Conservation (phyloP, 2,329 filamentous ascomycete genomes). For the Fusarium buharicum region DNA sequence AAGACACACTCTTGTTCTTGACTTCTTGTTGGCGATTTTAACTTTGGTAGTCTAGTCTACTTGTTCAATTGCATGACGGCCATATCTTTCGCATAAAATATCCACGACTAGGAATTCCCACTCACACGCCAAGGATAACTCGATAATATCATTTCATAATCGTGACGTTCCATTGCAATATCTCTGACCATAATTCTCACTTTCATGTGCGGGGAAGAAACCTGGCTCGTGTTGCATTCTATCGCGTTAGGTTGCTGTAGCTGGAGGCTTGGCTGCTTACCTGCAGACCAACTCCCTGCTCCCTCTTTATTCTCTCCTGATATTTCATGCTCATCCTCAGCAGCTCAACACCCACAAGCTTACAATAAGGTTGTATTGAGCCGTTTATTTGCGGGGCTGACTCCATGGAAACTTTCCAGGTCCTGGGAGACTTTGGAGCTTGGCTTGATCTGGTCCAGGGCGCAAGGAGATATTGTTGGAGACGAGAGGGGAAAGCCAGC, state of each 20-base stretch:
- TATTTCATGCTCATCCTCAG: too few species aligned
- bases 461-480: slow-evolving; percentile 8
- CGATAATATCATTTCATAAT: slow-evolving; percentile 19
- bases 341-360: not conserved
- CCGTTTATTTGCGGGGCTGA: slow-evolving; percentile 17
- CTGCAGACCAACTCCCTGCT: not conserved
- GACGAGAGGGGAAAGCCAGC: not conserved
- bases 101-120: not conserved
- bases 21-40: too few species aligned
- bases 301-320: too few species aligned
- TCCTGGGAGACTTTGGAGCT: not conserved
- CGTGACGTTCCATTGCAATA: slow-evolving; percentile 12
- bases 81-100: slow-evolving; percentile 5
- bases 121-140: slow-evolving; percentile 8
- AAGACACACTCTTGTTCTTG: not conserved
- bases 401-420: not conserved
- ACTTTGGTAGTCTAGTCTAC: slow-evolving; percentile 9
- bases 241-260: not conserved
- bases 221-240: slow-evolving; percentile 1
- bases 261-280: slow-evolving; percentile 8
- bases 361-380: slow-evolving; percentile 5
- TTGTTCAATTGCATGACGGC: slow-evolving; percentile 9
- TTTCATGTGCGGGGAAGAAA: slow-evolving; percentile 13
- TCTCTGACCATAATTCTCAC: not conserved
- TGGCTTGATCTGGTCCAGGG: slow-evolving; percentile 11